Evolutionary conservation across 768 basidiomycete species (phyloP).

Genomic region (Leccinellum rugosiceps): DNA sequence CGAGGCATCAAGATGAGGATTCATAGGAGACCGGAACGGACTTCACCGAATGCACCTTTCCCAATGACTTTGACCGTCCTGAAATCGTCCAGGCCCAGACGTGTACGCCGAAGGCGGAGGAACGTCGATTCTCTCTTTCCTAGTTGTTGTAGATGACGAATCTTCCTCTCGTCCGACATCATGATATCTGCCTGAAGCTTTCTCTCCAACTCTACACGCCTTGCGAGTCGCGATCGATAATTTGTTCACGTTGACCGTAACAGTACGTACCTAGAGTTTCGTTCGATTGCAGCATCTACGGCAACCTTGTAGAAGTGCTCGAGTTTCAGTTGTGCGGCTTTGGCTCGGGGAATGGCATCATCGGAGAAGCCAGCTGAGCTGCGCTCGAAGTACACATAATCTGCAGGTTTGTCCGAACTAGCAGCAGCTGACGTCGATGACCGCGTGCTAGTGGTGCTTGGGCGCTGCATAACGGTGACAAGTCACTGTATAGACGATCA

Average conservation of each 20-base stretch:
- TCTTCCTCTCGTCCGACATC: conserved; percentile 82
- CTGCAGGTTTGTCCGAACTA: conserved; percentile 43
- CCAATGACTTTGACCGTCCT: conserved; percentile 98
- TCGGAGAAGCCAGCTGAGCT: conserved; percentile 74
- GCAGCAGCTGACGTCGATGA: conserved; percentile 20
- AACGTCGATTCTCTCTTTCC: conserved; percentile 89
- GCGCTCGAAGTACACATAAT: conserved; percentile 93
- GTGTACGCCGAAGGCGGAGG: conserved; percentile 83
- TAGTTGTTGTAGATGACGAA: conserved; percentile 75
- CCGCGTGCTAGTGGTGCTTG: conserved; percentile 27
- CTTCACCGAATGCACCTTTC: conserved; percentile 98
- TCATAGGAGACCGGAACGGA: conserved; percentile 32
- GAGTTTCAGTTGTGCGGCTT: conserved; percentile 89
- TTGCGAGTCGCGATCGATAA: conserved; percentile 29
- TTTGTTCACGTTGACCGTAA: background rate
- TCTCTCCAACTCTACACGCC: conserved; percentile 86
- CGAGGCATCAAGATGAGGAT: background rate
- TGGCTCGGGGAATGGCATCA: conserved; percentile 77
- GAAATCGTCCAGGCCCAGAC: conserved; percentile 89
- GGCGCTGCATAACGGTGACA: conserved; percentile 26
- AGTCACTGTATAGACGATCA: background rate
- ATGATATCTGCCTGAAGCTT: conserved; percentile 65
- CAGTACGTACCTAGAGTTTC: conserved; percentile 77
- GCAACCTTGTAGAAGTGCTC: conserved; percentile 97
- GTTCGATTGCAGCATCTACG: conserved; percentile 91